Evolutionary conservation across 371 early-diverging fungal species (phyloP), one percentile per base, ranked within the genome.

Genomic region (Apophysomyces elegans): DNA sequence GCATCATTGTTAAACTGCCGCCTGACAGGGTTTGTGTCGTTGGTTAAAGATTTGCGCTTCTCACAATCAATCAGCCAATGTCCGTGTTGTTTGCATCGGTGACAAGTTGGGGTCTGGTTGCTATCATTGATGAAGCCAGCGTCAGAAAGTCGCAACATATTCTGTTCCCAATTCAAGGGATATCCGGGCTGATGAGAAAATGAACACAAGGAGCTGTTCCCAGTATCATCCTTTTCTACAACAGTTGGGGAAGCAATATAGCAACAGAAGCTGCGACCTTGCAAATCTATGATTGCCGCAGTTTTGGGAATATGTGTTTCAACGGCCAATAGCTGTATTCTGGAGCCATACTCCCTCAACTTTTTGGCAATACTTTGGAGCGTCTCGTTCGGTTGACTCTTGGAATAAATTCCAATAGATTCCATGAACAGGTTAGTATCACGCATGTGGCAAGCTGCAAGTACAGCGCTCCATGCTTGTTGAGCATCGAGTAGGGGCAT

Each of bases 41-140:
- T 18, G 54, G 13, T 54, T 13, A 21, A 39, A 21, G 18, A 18
- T 18, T 1, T 37, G 62, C 11, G 21, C 35, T 38, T 21, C 21
- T 50, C 21, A 57, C 65, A 69, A 38, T 69, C 64, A 21, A 57
- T 61, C 9, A 61, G 61, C 69, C 65, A 64, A 61, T 69, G 69
- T 18, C 69, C 69, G 2, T 35, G 8, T 26, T 64, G 69, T 21
- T 58, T 61, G 62, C 69, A 69, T 35, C 56, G 26, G 14, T 11
- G 38, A 38, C 69, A 69, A 9, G 32, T 45, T 11, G 64, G 58
- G 18, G 61, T 37, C 2, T 64, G 65, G 1, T 56, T 69, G 18
- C 56, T 37, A 39, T 69, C 69, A 45, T 61, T 54, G 41, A 65
- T 44, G 38, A 69, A 47, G 0, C 69, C 69, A 9, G 69, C 64